Percentiles rank a stretch among this genome's conserved stretches.
phyloP scores from a whole-genome alignment of 169 alveolate genomes.

The Plasmodium ovale region DNA sequence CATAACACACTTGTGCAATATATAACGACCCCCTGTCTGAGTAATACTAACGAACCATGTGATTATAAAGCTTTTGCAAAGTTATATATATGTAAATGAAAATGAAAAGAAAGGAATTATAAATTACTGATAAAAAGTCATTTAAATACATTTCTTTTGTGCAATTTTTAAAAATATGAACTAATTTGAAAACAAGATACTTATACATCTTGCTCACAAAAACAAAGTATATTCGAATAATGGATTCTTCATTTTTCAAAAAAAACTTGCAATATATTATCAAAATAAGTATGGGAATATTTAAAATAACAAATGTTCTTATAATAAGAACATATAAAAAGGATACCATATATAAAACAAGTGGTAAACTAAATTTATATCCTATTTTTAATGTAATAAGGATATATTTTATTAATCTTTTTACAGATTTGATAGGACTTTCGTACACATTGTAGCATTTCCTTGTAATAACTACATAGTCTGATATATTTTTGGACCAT shows the following conservation, averaged over 20 bases:
- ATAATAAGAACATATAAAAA: conserved; percentile 19
- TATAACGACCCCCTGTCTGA: too few species aligned
- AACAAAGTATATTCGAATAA: conserved; percentile 16
- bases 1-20: too few species aligned
- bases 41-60: too few species aligned
- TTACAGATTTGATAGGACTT: conserved; percentile 61
- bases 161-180: conserved; percentile 46
- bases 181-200: conserved; percentile 40
- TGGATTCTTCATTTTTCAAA: conserved; percentile 43
- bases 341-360: conserved; percentile 48
- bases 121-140: conserved; percentile 24
- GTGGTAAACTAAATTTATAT: conserved; percentile 42
- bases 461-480: conserved; percentile 71
- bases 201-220: conserved; percentile 24
- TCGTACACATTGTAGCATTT: conserved; percentile 74
- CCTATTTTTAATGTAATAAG: conserved; percentile 44
- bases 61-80: conserved; percentile 14
- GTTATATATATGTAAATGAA: conserved; percentile 27
- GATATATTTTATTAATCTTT: conserved; percentile 41
- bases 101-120: conserved; percentile 5
- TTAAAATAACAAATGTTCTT: conserved; percentile 49
- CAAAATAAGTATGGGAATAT: conserved; percentile 45
- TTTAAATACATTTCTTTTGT: background rate
- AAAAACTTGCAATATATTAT: conserved; percentile 33
- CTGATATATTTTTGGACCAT: conserved; percentile 44